Percentiles rank a stretch among this genome's conserved stretches.
These are phyloP conservation scores for Lichtheimia corymbifera DNA, from an alignment of 371 early-diverging fungal species.

Conservation along the genomic window DNA sequence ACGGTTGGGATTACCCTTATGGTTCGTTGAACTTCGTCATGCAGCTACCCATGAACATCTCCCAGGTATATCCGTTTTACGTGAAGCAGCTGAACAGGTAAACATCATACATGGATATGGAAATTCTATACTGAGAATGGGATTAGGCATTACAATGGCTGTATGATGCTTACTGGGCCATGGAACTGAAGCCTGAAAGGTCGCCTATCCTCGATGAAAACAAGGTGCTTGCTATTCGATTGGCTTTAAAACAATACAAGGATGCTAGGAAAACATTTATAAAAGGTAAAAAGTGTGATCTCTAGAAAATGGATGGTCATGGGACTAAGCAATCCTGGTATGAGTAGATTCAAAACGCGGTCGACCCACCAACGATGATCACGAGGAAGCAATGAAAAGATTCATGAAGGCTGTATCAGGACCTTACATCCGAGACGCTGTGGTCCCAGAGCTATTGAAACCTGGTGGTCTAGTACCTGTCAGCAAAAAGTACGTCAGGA, in stretches of 20 bases:
- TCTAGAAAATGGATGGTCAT: not conserved
- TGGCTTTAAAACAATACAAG: conserved; percentile 5
- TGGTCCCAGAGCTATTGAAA: conserved; percentile 40
- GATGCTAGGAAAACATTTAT: not conserved
- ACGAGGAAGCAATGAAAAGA: conserved; percentile 10
- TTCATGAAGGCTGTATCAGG: conserved; percentile 12
- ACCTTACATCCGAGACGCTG: conserved; percentile 15
- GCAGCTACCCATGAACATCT: conserved; percentile 67
- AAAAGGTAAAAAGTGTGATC: not conserved
- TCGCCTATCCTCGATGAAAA: conserved; percentile 4
- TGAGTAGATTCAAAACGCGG: too few species aligned
- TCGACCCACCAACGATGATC: too few species aligned
- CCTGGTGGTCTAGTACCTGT: conserved; percentile 46
- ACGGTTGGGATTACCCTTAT: conserved; percentile 56
- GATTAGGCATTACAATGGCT: conserved; percentile 52
- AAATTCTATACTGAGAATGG: not conserved
- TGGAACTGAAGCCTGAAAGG: conserved; percentile 23
- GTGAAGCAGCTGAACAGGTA: conserved; percentile 53
- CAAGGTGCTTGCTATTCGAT: conserved; percentile 7
- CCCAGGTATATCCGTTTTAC: conserved; percentile 58
- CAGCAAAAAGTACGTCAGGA: conserved; percentile 33
- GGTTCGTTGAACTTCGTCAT: conserved; percentile 73
- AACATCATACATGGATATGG: not conserved
- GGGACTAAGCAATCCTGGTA: too few species aligned
- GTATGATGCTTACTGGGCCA: conserved; percentile 47